phyloP scores from a whole-genome alignment of 2,329 filamentous ascomycete species.

The Fusarium veterinarium region DNA sequence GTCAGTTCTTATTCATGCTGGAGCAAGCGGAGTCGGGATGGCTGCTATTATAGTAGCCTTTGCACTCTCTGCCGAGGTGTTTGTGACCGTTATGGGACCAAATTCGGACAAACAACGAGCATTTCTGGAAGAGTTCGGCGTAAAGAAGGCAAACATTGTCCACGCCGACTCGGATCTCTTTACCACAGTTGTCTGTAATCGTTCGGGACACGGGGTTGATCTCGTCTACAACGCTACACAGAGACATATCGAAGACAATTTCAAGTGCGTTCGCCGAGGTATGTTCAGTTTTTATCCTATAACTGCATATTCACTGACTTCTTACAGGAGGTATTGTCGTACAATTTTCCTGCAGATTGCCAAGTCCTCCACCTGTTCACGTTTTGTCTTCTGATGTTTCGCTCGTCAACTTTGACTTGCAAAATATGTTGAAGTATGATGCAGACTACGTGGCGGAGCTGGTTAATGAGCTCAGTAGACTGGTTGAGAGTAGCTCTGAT shows the following conservation, averaged over 20 bases:
- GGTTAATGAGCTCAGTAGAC: slow-evolving; percentile 32
- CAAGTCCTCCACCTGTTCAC: slow-evolving; percentile 25
- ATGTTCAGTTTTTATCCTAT: slow-evolving; percentile 35
- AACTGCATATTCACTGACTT: slow-evolving; percentile 10
- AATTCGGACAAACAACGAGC: slow-evolving; percentile 50
- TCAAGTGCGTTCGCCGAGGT: slow-evolving; percentile 52
- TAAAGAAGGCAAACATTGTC: slow-evolving; percentile 54
- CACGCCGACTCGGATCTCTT: slow-evolving; percentile 50
- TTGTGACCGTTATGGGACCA: slow-evolving; percentile 53
- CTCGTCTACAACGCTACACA: slow-evolving; percentile 60
- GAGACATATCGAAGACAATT: slow-evolving; percentile 47
- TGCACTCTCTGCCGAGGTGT: slow-evolving; percentile 54
- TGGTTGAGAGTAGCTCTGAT: slow-evolving; percentile 5
- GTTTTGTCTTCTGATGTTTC: slow-evolving; percentile 39
- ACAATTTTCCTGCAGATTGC: slow-evolving; percentile 45
- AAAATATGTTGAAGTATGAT: slow-evolving; percentile 49
- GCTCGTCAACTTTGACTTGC: slow-evolving; percentile 50
- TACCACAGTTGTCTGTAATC: slow-evolving; percentile 46
- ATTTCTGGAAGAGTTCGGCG: slow-evolving; percentile 49
- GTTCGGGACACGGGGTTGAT: slow-evolving; percentile 54
- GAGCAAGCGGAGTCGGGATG: slow-evolving; percentile 57
- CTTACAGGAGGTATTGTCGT: slow-evolving; percentile 49
- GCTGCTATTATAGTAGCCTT: slow-evolving; percentile 57
- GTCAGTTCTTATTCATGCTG: slow-evolving; percentile 58
- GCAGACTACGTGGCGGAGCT: slow-evolving; percentile 47